These are phyloP conservation scores for Melampsora medusae DNA, from an alignment of 1,284 basidiomycete species.

Conservation along the genomic window DNA sequence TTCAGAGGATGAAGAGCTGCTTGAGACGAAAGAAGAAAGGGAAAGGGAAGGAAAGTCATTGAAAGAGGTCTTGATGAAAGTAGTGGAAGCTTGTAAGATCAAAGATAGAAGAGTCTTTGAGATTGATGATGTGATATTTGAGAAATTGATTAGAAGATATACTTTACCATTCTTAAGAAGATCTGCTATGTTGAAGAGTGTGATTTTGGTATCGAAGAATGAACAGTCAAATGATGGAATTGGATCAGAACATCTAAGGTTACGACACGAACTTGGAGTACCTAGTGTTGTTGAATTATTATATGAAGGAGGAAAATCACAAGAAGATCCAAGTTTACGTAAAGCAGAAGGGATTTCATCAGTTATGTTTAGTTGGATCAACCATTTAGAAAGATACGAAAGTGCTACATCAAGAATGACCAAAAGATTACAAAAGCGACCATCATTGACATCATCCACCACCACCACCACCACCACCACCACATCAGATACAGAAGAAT, in stretches of 20 bases:
- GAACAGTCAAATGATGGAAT: background rate
- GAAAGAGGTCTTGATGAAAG: constrained; percentile 6
- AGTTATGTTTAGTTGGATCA: background rate
- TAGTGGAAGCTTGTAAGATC: constrained; percentile 29
- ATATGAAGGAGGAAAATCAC: background rate
- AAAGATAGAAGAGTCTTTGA: constrained; percentile 15
- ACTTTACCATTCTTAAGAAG: constrained; percentile 85
- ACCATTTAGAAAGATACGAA: background rate
- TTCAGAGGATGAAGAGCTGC: background rate
- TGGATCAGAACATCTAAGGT: constrained; percentile 22
- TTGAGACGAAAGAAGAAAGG: constrained; percentile 16
- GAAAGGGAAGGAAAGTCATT: constrained; percentile 10
- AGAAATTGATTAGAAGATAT: constrained; percentile 34
- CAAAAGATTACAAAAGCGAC: background rate
- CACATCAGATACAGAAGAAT: constrained; percentile 15
- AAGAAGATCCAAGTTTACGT: background rate
- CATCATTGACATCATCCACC: no score
- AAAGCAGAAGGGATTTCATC: background rate
- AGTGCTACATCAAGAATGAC: background rate
- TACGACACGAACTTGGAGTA: constrained; percentile 20
- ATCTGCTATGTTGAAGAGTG: constrained; percentile 73
- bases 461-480: background rate
- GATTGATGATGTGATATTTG: constrained; percentile 41
- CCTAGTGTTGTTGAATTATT: constrained; percentile 32
- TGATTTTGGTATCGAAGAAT: constrained; percentile 3